Base-by-base conservation (phyloP, 805 yeast genomes). In the Barnettozyma botsteinii region DNA sequence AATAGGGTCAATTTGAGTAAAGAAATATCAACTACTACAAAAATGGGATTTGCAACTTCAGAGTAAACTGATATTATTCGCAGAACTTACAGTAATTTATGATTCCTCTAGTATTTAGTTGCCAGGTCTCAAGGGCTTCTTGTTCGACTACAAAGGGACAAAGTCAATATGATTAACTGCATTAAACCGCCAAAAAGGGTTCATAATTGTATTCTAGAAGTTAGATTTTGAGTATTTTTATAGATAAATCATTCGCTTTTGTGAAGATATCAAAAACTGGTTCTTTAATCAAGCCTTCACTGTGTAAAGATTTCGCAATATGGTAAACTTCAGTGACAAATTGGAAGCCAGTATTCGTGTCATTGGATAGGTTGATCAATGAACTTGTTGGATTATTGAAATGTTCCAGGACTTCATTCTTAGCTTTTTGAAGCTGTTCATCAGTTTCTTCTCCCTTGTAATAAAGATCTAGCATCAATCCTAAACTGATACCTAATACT, bases 401-500 rank as follows among this genome's bases (percentile, higher is more conserved):
- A 10, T 38, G 31, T 4, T 30, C 39, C 13, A 45, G 22, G 1
- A 31, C 18, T 3, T 22, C 11, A 11, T 14, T 23, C 14, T 27
- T 42, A 5, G 33, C 22, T 15, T 32, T 24, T 11, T 11, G 20
- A 5, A 39, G 18, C 4, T 19, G 9, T 19, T 31, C 36, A 24
- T 35, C 27, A 15, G 28, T 17, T 17, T 31, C 33, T 8, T 31
- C 40, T n/a, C 35, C 21, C 9, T 18, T 28, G 14, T 22, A 48
- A n/a, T 48, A 39, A 10, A 18, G 27, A 15, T 57, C 60, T 14
- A 58, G 34, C n/a, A 49, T 33, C 3, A 73, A 62, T 51, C 77
- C 78, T 6, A 73, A 64, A 4, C 81, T 65, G 10, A 82, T 69
- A 7, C 85, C 91, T 51, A 79, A 57, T 12, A 83, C 64, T 1